Evolutionary conservation across 2,329 filamentous ascomycete species (phyloP), one percentile per base, ranked within the genome.

Genomic region (Trichoderma sp.): DNA sequence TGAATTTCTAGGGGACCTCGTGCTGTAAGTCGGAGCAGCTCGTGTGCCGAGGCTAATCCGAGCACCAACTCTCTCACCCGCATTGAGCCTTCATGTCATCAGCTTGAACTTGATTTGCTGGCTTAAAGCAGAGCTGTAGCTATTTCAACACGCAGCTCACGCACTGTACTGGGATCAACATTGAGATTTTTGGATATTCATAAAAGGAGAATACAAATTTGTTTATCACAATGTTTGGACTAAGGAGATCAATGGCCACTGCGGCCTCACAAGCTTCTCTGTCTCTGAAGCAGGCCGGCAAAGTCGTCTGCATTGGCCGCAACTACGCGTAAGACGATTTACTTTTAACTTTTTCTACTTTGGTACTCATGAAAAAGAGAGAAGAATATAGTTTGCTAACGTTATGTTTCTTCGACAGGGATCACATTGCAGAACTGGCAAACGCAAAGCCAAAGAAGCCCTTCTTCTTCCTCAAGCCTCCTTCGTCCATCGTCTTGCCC

Each of bases 381-480:
- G 50, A 59, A 67, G 23, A 30, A 30, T 30, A 57, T 30, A 12
- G 7, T 9, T 9, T 36, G 57, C 36, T 61, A 43, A 68, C 3
- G 39, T 28, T 12, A 17, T 62, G 7, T 11, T 50, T 50, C 13
- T 20, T 36, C 4, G 5, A 96, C 15, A 96, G 93, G 78, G 96
- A 97, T 82, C 96, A 99, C 84, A 92, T 98, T 79, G 89, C 92
- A 74, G 96, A 99, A 85, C 88, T 99, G 76, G 94, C 94, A 82
- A 97, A 92, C 82, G 86, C 88, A 73, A 90, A 90, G 75, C 96
- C 96, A 65, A 97, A 96, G 82, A 94, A 98, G 83, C 96, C 96
- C 30, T 98, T 99, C 85, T 99, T 98, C 90, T 99, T 99, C 88
- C 89, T 98, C 76, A 99, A 99, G 87, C 96, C 96, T 2, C 85